Evolutionary conservation across 805 yeast species (phyloP).

Genomic region (Wickerhamomyces rabaulensis): DNA sequence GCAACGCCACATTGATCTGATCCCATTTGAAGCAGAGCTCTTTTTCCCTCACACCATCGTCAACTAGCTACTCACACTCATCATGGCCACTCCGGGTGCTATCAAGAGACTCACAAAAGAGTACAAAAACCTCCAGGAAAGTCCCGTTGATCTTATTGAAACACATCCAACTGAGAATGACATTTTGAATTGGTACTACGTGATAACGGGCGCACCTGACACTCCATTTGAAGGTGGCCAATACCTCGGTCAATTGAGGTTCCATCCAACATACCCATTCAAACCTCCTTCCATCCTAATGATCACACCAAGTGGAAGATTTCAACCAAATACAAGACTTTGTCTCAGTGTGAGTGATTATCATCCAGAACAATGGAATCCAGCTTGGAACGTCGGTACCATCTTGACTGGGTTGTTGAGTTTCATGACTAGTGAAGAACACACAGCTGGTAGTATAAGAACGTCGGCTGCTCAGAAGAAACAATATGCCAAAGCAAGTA

Average conservation of each 20-base stretch:
- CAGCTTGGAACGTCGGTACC: constrained; percentile 89
- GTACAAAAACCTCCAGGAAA: constrained; percentile 65
- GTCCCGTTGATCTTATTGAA: constrained; percentile 75
- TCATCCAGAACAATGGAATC: constrained; percentile 94
- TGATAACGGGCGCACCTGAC: constrained; percentile 85
- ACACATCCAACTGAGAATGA: constrained; percentile 85
- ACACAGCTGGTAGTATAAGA: constrained; percentile 74
- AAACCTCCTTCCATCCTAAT: constrained; percentile 84
- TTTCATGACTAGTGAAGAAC: constrained; percentile 83
- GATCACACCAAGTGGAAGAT: constrained; percentile 86
- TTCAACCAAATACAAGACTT: constrained; percentile 65
- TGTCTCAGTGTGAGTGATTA: constrained; percentile 88
- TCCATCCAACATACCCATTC: constrained; percentile 83
- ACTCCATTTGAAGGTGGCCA: constrained; percentile 84
- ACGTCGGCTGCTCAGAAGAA: constrained; percentile 56
- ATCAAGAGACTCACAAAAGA: constrained; percentile 61
- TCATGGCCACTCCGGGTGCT: constrained; percentile 36
- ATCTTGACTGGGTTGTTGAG: constrained; percentile 81
- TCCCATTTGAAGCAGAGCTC: too few species aligned
- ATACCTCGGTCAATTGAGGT: constrained; percentile 78
- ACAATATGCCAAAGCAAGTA: constrained; percentile 50
- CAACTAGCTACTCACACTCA: background rate
- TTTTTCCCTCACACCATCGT: too few species aligned
- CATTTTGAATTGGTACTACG: constrained; percentile 88
- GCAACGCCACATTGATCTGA: too few species aligned